Percentiles rank a stretch among this genome's conserved stretches.
phyloP scores from a whole-genome alignment of 345 rosid species.

The Populus pruinosa region DNA sequence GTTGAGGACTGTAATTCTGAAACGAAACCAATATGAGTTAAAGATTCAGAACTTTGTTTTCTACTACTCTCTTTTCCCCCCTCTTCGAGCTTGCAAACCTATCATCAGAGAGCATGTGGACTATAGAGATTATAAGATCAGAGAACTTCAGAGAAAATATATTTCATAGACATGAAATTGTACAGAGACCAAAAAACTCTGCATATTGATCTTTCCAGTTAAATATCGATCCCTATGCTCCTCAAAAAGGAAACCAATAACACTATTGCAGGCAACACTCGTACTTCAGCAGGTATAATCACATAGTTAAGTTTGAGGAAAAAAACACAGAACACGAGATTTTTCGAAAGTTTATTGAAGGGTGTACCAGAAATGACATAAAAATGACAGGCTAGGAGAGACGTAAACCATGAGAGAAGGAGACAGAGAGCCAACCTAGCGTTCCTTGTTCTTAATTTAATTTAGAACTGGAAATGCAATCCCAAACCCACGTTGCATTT shows the following conservation, averaged over 20 bases:
- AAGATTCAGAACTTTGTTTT: neutral
- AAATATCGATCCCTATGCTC: neutral
- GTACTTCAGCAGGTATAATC: neutral
- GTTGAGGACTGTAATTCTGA: neutral
- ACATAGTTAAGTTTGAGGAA: neutral
- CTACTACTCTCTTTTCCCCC: neutral
- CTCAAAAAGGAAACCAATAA: neutral
- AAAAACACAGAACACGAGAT: neutral
- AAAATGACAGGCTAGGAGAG: neutral
- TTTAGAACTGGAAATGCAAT: neutral
- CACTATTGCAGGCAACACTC: neutral
- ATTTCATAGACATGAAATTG: neutral
- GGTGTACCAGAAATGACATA: neutral
- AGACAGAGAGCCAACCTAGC: neutral
- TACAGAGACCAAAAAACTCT: neutral
- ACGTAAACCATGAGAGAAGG: neutral
- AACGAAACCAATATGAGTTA: neutral
- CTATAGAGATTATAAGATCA: neutral
- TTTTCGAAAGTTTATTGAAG: neutral
- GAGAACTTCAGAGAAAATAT: neutral
- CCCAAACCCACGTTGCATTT: neutral
- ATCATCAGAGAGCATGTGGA: neutral
- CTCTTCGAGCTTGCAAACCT: neutral
- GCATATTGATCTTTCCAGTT: neutral
- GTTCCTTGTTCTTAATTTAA: neutral